Percentiles rank a stretch among this genome's conserved stretches.
These are phyloP conservation scores for Sclerotinia sclerotiorum DNA, from an alignment of 2,329 filamentous ascomycete genomes.

Conservation along the genomic window DNA sequence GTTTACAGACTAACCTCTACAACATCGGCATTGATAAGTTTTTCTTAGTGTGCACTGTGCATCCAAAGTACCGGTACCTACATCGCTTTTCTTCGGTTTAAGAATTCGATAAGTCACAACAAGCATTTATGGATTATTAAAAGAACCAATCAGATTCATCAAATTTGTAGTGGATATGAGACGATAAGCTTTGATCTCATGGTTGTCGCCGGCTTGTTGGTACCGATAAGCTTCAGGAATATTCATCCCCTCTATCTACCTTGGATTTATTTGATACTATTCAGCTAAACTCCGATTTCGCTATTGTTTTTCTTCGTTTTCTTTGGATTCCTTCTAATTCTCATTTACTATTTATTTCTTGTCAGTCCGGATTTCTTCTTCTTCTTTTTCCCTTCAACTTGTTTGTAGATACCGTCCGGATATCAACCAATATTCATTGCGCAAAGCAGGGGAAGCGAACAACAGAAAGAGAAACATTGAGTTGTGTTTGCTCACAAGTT, in stretches of 20 bases:
- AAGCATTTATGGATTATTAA: background rate
- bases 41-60: background rate
- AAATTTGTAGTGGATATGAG: background rate
- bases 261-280: background rate
- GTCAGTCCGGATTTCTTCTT: background rate
- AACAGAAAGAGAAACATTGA: background rate
- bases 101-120: background rate
- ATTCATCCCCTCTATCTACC: background rate
- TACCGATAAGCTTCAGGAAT: constrained; percentile 14
- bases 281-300: background rate
- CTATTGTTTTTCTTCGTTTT: background rate
- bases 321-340: background rate
- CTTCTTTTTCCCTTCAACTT: constrained; percentile 1
- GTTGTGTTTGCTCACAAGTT: background rate
- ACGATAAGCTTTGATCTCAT: constrained; percentile 2
- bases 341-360: constrained; percentile 10
- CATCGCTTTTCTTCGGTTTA: constrained; percentile 12
- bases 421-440: background rate
- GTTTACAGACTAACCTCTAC: too few relatives aligned
- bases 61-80: background rate
- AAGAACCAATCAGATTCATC: background rate
- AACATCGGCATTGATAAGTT: background rate
- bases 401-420: background rate
- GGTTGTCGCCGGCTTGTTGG: constrained; percentile 10
- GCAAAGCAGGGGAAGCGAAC: background rate